phyloP scores from a whole-genome alignment of 805 yeast genomes.

The Wickerhamomyces canadensis region DNA sequence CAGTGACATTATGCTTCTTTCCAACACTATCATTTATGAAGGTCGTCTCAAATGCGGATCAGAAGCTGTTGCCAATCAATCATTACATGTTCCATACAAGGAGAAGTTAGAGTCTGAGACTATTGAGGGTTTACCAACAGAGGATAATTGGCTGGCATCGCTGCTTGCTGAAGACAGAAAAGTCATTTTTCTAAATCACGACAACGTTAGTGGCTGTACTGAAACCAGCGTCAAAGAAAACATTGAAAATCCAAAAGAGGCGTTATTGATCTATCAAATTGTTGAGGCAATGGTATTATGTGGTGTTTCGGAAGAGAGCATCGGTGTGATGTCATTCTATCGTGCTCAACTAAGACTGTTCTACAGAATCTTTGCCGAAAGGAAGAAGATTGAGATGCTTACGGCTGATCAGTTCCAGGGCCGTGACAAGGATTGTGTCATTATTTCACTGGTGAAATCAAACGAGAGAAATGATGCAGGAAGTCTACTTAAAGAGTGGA shows the following conservation, averaged over 20 bases:
- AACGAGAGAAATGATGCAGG: slow-evolving; percentile 66
- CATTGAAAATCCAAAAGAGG: slow-evolving; percentile 70
- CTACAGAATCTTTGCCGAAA: slow-evolving; percentile 23
- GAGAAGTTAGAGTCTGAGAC: slow-evolving; percentile 4
- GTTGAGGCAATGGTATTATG: slow-evolving; percentile 50
- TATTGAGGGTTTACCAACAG: slow-evolving; percentile 1
- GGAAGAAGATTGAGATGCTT: slow-evolving; percentile 58
- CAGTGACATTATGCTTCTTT: slow-evolving; percentile 75
- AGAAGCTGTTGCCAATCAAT: slow-evolving; percentile 53
- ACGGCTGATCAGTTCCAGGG: slow-evolving; percentile 98
- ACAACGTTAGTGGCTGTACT: slow-evolving; percentile 45
- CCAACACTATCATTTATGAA: slow-evolving; percentile 74
- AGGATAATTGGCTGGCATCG: slow-evolving; percentile 47
- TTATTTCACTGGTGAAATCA: slow-evolving; percentile 85
- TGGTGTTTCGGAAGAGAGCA: slow-evolving; percentile 53
- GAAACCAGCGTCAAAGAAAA: slow-evolving; percentile 61
- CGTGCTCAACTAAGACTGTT: slow-evolving; percentile 69
- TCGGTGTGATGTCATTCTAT: slow-evolving; percentile 89
- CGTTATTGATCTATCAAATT: slow-evolving; percentile 53
- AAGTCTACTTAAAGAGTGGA: slow-evolving; percentile 77
- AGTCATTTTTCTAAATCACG: slow-evolving; percentile 82
- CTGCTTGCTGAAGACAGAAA: slow-evolving; percentile 48
- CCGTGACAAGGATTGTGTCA: slow-evolving; percentile 85
- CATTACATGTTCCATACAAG: slow-evolving; percentile 41
- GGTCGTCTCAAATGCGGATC: slow-evolving; percentile 76